Percentiles rank a stretch among this genome's conserved stretches.
phyloP scores from a whole-genome alignment of 164 flowering plant species.

The Stephania cephalantha region DNA sequence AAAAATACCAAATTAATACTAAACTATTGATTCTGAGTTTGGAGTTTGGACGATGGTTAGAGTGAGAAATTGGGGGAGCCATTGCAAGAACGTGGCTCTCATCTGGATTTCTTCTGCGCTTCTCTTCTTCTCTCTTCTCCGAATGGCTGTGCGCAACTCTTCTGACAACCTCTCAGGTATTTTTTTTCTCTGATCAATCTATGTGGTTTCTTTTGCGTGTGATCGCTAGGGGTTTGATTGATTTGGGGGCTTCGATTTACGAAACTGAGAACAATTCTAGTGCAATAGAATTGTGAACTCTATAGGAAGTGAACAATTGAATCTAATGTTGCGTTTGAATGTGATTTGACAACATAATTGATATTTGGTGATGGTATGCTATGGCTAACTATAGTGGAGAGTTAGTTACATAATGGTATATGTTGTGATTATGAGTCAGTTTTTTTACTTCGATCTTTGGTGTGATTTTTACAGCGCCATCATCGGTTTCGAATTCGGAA shows the following conservation, averaged over 20 bases:
- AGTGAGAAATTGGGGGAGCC: conserved; percentile 32
- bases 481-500: conserved; percentile 28
- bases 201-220: background rate
- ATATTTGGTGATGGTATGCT: background rate
- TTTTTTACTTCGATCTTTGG: background rate
- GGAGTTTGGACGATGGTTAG: conserved; percentile 18
- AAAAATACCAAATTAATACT: too few relatives aligned
- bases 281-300: background rate
- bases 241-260: background rate
- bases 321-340: background rate
- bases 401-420: background rate
- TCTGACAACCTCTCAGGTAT: conserved; percentile 28
- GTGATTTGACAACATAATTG: background rate
- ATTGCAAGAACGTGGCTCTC: conserved; percentile 25
- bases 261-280: background rate
- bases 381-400: background rate
- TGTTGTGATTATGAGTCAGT: background rate
- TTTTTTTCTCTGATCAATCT: background rate
- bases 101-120: conserved; percentile 49
- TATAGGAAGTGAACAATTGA: background rate
- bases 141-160: conserved; percentile 44
- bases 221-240: background rate
- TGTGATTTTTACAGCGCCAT: conserved; percentile 21
- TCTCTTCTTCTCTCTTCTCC: conserved; percentile 41
- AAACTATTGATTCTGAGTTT: background rate